Conservation (phyloP, 2,329 filamentous ascomycete genomes). For the Colletotrichum tanaceti region DNA sequence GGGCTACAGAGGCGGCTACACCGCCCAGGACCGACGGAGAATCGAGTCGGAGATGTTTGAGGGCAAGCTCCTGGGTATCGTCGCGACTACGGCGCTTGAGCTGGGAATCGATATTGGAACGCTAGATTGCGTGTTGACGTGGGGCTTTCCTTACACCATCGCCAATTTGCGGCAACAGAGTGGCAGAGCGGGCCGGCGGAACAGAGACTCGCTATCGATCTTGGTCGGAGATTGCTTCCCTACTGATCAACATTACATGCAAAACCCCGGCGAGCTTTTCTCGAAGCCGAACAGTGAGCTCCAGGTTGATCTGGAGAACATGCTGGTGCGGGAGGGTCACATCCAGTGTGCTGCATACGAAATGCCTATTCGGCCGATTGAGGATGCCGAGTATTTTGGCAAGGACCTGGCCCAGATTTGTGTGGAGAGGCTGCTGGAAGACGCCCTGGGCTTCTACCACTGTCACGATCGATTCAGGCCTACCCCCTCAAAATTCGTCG, state of each 20-base stretch:
- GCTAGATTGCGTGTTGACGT: constrained; percentile 91
- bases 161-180: constrained; percentile 95
- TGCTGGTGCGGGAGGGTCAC: constrained; percentile 92
- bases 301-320: constrained; percentile 91
- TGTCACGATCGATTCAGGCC: constrained; percentile 90
- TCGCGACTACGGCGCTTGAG: constrained; percentile 93
- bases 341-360: constrained; percentile 96
- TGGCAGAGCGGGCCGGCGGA: constrained; percentile 88
- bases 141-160: constrained; percentile 96
- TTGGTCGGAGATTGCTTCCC: constrained; percentile 90
- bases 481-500: constrained; percentile 82
- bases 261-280: constrained; percentile 93
- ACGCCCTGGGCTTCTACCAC: constrained; percentile 86
- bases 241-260: constrained; percentile 97
- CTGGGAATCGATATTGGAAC: constrained; percentile 95
- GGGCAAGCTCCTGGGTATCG: constrained; percentile 89
- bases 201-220: constrained; percentile 92
- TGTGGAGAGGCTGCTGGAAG: constrained; percentile 77
- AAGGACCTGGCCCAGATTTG: constrained; percentile 77
- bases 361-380: constrained; percentile 85
- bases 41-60: constrained; percentile 99
- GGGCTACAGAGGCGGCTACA: constrained; percentile 96
- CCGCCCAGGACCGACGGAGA: constrained; percentile 84
- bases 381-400: constrained; percentile 85
- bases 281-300: constrained; percentile 89